phyloP scores from a whole-genome alignment of 108 stramenopile genomes.

The Aurantiochytrium sp. region DNA sequence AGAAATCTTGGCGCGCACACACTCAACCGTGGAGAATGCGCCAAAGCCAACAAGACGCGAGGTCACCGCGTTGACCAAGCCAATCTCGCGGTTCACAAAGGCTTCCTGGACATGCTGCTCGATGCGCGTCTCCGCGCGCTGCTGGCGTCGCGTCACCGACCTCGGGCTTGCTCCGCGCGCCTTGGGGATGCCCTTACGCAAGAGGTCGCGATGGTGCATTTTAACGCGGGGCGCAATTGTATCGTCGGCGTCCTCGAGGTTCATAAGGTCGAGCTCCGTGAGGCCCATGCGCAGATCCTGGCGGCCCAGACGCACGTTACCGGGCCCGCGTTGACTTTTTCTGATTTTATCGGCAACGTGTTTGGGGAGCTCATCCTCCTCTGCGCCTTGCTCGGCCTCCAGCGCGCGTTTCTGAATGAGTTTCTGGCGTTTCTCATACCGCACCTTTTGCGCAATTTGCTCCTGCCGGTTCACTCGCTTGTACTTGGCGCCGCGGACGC shows the following conservation, averaged over 20 bases:
- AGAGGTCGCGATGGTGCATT: not conserved
- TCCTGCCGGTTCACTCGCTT: not conserved
- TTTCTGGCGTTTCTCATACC: not conserved
- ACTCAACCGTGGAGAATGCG: not conserved
- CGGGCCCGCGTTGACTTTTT: not conserved
- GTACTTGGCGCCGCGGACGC: not conserved
- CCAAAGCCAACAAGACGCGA: not conserved
- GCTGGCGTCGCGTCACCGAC: not conserved
- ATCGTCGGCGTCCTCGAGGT: not conserved
- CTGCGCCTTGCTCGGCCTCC: not conserved
- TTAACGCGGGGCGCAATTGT: not conserved
- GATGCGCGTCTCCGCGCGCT: not conserved
- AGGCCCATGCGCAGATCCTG: not conserved
- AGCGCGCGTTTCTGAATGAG: not conserved
- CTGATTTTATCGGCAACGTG: not conserved
- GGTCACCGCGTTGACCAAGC: not conserved
- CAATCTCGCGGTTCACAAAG: not conserved
- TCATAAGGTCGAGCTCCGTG: not conserved
- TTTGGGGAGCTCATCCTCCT: not conserved
- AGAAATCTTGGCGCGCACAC: not conserved
- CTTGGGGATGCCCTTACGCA: not conserved
- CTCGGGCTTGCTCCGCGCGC: not conserved
- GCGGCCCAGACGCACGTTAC: not conserved
- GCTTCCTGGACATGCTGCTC: not conserved
- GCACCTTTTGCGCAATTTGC: not conserved